phyloP scores from a whole-genome alignment of 768 basidiomycete species.

The Russula ochroleuca region DNA sequence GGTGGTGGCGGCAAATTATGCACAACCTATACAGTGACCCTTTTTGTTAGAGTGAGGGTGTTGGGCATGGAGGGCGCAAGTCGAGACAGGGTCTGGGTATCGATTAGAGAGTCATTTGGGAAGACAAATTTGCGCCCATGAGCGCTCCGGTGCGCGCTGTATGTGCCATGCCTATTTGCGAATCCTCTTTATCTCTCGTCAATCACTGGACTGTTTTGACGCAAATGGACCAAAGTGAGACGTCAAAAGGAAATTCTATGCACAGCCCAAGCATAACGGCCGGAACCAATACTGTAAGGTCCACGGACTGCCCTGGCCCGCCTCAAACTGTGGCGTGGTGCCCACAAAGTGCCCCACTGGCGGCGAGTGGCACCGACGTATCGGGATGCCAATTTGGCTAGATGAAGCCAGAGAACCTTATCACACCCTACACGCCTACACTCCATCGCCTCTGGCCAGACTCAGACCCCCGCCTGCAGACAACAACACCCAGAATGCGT shows the following conservation, averaged over 20 bases:
- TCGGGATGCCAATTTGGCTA: background rate
- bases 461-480: no score
- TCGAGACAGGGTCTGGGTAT: background rate
- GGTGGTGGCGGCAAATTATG: constrained; percentile 2
- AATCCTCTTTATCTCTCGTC: constrained; percentile 3
- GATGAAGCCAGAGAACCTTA: background rate
- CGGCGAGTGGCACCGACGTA: background rate
- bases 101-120: background rate
- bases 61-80: background rate
- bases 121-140: background rate
- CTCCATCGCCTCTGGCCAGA: background rate
- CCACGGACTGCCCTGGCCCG: background rate
- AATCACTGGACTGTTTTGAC: background rate
- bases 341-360: background rate
- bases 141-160: constrained; percentile 11
- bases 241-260: background rate
- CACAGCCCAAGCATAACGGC: background rate
- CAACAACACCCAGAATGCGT: background rate
- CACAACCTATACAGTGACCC: background rate
- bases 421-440: background rate
- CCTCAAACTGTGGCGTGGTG: background rate
- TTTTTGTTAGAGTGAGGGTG: background rate
- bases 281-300: background rate
- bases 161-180: background rate
- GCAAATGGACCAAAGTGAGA: background rate